A percentile compares a stretch with the other conserved stretches of the same genome.
phyloP scores from a whole-genome alignment of 2,329 filamentous ascomycete species.

The Xylariaceae sp. region DNA sequence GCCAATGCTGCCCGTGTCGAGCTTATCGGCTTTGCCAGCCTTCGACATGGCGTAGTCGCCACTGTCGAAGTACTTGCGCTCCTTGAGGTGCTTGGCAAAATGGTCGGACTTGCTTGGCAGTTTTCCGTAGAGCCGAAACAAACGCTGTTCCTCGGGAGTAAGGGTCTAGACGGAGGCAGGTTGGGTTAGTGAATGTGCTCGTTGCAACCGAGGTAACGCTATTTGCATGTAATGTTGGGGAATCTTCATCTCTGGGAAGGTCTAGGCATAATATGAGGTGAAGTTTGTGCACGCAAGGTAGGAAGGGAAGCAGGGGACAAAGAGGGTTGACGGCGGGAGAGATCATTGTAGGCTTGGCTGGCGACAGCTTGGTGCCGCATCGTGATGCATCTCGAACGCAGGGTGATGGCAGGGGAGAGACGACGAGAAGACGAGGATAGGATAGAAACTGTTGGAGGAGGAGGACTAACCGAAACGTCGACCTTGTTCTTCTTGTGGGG shows the following conservation, averaged over 20 bases:
- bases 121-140: constrained; percentile 97
- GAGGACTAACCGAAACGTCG: constrained; percentile 76
- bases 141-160: constrained; percentile 88
- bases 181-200: constrained; percentile 3
- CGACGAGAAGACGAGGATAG: not conserved
- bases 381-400: no score
- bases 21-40: constrained; percentile 91
- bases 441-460: constrained; percentile 9
- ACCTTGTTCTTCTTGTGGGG: constrained; percentile 98
- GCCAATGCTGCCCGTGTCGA: constrained; percentile 88
- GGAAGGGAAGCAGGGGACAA: constrained; percentile 9
- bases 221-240: no score
- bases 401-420: not conserved
- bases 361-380: not conserved
- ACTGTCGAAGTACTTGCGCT: constrained; percentile 97
- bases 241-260: no score
- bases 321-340: not conserved
- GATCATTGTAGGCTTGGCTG: not conserved
- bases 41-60: constrained; percentile 96
- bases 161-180: constrained; percentile 59
- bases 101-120: constrained; percentile 94
- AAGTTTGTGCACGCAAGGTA: not conserved
- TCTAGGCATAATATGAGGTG: not conserved
- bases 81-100: constrained; percentile 97
- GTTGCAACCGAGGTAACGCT: not conserved